Evolutionary conservation across 1,284 basidiomycete genomes (phyloP).

Genomic region (Ganoderma lucidum): DNA sequence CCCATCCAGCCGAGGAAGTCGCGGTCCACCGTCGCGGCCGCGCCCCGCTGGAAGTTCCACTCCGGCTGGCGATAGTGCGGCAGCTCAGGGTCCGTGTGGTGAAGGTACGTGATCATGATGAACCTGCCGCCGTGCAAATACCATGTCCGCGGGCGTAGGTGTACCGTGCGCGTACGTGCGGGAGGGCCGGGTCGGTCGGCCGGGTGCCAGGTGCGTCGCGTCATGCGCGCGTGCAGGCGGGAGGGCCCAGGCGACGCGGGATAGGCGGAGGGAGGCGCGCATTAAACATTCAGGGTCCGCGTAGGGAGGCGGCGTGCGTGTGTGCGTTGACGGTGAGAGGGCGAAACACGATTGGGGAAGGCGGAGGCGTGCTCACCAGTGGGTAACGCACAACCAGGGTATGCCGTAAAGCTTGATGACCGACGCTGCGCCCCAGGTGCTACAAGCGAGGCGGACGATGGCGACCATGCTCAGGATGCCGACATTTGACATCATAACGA

Average conservation of each 20-base stretch:
- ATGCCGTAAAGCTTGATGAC: slow-evolving; percentile 64
- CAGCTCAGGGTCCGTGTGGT: slow-evolving; percentile 49
- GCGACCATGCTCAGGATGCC: slow-evolving; percentile 59
- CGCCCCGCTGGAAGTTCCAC: slow-evolving; percentile 66
- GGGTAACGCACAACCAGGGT: slow-evolving; percentile 63
- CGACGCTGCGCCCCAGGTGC: slow-evolving; percentile 45
- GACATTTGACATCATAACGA: slow-evolving; percentile 62
- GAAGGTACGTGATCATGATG: slow-evolving; percentile 51
- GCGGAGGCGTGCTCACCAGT: slow-evolving; percentile 51
- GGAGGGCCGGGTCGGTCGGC: background rate
- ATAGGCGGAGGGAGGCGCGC: background rate
- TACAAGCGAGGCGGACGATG: slow-evolving; percentile 45
- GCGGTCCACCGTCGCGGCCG: slow-evolving; percentile 63
- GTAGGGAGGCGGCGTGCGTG: background rate
- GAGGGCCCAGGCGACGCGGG: background rate
- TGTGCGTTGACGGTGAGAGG: background rate
- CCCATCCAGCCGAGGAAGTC: slow-evolving; percentile 60
- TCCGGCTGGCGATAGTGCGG: slow-evolving; percentile 50
- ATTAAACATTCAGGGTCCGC: background rate
- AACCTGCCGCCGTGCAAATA: slow-evolving; percentile 41
- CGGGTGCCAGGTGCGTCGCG: background rate
- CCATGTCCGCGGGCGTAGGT: background rate
- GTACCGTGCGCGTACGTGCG: background rate
- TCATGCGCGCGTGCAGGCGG: background rate
- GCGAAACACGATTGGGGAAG: background rate